A percentile compares a stretch with the other conserved stretches of the same genome.
phyloP scores from a whole-genome alignment of 305 asterid genomes.

The Fraxinus greggii region DNA sequence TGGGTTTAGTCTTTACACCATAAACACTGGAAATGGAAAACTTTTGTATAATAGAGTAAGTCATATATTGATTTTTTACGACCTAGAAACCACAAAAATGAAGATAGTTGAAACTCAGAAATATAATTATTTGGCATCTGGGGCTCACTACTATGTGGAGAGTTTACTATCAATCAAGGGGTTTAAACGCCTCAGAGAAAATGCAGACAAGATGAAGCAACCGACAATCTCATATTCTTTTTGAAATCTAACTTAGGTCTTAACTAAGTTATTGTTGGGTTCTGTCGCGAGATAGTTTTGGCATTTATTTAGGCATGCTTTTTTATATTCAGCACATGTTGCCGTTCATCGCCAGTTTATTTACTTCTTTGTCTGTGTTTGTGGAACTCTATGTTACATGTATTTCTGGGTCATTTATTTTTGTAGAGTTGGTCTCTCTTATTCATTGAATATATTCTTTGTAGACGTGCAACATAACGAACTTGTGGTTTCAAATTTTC shows the following conservation, averaged over 20 bases:
- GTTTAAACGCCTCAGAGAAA: neutral
- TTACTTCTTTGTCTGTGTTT: neutral
- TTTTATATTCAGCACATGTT: neutral
- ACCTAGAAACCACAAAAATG: slow-evolving; percentile 1
- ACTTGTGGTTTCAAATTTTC: too few relatives aligned
- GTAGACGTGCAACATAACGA: neutral
- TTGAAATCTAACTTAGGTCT: neutral
- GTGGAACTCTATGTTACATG: too few relatives aligned
- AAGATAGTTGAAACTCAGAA: neutral
- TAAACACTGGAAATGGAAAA: slow-evolving; percentile 3
- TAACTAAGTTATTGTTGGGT: neutral
- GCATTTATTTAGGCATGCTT: neutral
- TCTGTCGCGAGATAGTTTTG: neutral
- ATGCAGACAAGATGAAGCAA: neutral
- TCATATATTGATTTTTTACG: neutral
- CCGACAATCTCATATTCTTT: too few relatives aligned
- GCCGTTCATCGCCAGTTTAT: neutral
- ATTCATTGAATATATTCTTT: too few relatives aligned
- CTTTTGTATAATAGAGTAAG: neutral
- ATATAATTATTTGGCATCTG: neutral
- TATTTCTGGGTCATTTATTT: too few relatives aligned
- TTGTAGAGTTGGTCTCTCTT: neutral
- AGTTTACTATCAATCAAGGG: neutral
- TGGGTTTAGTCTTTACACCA: neutral
- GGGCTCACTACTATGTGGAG: neutral